A percentile compares a stretch with the other conserved stretches of the same genome.
Conservation (phyloP, 169 alveolate species). For the Neospora caninum region DNA sequence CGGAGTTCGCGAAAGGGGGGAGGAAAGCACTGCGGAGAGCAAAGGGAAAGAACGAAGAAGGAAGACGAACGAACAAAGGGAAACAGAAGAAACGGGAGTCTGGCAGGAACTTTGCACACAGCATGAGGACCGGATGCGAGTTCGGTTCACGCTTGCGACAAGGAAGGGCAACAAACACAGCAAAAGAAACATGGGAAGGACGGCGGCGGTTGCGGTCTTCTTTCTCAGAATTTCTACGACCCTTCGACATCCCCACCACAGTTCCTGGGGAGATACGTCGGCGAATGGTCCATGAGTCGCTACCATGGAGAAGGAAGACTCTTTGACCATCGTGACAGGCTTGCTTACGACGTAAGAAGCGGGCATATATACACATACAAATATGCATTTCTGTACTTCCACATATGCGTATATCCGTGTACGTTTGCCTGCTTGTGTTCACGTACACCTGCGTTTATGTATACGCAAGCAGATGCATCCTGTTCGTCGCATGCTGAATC, state of each 20-base stretch:
- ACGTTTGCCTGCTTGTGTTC: too few relatives aligned
- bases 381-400: too few relatives aligned
- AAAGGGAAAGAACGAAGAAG: too few relatives aligned
- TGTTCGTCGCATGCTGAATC: too few relatives aligned
- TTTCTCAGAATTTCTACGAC: not conserved
- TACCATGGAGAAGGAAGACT: constrained; percentile 3
- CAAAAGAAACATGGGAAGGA: not conserved
- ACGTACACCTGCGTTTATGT: too few relatives aligned
- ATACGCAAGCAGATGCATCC: too few relatives aligned
- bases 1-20: too few relatives aligned
- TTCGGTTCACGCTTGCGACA: not conserved
- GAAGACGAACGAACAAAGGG: not conserved
- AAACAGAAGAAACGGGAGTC: not conserved
- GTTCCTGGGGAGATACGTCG: not conserved
- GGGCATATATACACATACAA: not conserved
- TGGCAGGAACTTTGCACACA: not conserved
- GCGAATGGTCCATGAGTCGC: not conserved
- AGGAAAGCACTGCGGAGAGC: too few relatives aligned
- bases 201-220: not conserved
- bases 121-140: not conserved
- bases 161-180: not conserved
- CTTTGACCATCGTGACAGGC: not conserved
- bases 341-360: not conserved
- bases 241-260: not conserved
- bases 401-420: too few relatives aligned